Evolutionary conservation across 129 eudicot genomes (phyloP).

Genomic region (Smallanthus sonchifolius): DNA sequence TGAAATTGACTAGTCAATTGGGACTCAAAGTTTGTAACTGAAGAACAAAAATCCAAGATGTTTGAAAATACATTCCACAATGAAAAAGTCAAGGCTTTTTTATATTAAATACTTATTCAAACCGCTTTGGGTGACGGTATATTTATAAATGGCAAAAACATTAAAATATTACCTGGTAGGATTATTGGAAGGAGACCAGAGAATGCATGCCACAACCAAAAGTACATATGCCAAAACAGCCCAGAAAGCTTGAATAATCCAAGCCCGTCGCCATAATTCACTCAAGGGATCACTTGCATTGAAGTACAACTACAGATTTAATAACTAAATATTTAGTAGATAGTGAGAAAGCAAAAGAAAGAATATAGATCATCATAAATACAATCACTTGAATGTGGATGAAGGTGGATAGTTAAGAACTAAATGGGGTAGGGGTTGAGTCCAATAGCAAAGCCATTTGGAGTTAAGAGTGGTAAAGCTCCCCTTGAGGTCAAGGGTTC

Average conservation of each 20-base stretch:
- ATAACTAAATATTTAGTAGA: not conserved
- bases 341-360: not conserved
- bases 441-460: too few species aligned
- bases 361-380: not conserved
- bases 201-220: conserved; percentile 63
- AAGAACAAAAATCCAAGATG: not conserved
- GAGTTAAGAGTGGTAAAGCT: too few species aligned
- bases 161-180: conserved; percentile 62
- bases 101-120: not conserved
- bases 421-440: not conserved
- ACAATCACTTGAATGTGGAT: conserved; percentile 11
- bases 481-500: too few species aligned
- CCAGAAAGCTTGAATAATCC: conserved; percentile 94
- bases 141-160: not conserved
- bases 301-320: conserved; percentile 55
- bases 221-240: conserved; percentile 66
- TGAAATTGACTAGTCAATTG: not conserved
- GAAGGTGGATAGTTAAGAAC: not conserved
- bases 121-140: not conserved
- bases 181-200: conserved; percentile 80
- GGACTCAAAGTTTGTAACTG: not conserved
- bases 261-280: conserved; percentile 77
- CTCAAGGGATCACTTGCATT: conserved; percentile 95
- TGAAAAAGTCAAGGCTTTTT: not conserved
- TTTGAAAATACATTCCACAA: not conserved